Conservation (phyloP, 306 rosid genomes). For the Medicago arabica region DNA sequence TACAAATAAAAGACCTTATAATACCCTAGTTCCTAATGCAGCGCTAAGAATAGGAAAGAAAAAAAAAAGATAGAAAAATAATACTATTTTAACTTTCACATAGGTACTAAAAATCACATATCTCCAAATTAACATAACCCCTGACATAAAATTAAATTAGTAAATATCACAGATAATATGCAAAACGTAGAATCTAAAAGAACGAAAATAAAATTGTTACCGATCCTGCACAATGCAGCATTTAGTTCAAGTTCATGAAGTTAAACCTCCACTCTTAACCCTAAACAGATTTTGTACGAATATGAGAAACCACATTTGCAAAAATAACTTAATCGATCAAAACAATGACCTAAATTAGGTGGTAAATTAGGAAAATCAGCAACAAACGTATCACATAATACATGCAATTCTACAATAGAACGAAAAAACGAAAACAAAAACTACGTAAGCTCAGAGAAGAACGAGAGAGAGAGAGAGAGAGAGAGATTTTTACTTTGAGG, state of each 20-base stretch:
- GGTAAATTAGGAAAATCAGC: too few species aligned
- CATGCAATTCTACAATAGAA: too few species aligned
- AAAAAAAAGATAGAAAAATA: too few species aligned
- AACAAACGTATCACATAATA: too few species aligned
- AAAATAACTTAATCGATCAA: too few species aligned
- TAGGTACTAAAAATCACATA: constrained; percentile 10
- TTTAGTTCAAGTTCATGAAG: not conserved
- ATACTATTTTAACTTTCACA: not conserved
- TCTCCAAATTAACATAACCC: constrained; percentile 2
- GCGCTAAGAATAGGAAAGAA: too few species aligned
- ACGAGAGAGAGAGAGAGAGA: too few species aligned
- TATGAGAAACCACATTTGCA: too few species aligned
- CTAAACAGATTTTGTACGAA: not conserved
- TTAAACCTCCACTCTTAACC: not conserved
- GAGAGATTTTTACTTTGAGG: too few species aligned
- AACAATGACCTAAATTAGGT: too few species aligned
- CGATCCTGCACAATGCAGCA: not conserved
- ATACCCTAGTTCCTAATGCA: not conserved
- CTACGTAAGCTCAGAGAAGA: too few species aligned
- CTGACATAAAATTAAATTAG: not conserved
- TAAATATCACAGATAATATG: not conserved
- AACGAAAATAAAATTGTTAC: not conserved
- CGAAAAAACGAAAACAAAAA: too few species aligned
- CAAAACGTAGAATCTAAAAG: not conserved
- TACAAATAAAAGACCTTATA: not conserved